These are phyloP conservation scores for Penicillium argentinense DNA, from an alignment of 495 filamentous ascomycete genomes.

Conservation along the genomic window DNA sequence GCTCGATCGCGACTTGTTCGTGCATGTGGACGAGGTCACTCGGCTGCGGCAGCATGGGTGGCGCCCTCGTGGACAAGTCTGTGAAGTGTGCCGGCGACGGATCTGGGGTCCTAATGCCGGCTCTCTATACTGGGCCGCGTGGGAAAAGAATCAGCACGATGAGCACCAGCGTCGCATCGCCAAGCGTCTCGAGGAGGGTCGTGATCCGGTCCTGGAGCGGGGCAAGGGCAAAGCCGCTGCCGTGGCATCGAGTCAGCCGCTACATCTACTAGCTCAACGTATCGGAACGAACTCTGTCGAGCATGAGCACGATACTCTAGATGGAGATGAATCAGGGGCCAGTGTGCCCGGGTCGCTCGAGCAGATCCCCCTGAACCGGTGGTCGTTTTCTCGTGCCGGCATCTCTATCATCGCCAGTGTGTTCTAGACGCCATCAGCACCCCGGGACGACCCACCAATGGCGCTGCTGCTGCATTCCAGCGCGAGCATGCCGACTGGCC, in stretches of 20 bases:
- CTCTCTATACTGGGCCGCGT: constrained; percentile 74
- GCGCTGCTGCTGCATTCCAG: constrained; percentile 12
- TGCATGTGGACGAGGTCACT: constrained; percentile 73
- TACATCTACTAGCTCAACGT: constrained; percentile 16
- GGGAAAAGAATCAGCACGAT: constrained; percentile 64
- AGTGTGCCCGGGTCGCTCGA: constrained; percentile 2
- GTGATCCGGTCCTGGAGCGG: constrained; percentile 29
- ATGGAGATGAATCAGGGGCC: constrained; percentile 13
- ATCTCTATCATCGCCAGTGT: constrained; percentile 53
- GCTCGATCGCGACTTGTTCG: constrained; percentile 86
- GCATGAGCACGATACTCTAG: constrained; percentile 14
- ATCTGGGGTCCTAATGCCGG: constrained; percentile 90
- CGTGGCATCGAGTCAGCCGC: constrained; percentile 19
- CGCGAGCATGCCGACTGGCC: constrained; percentile 29
- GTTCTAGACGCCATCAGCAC: constrained; percentile 30
- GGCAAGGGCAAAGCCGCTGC: constrained; percentile 47
- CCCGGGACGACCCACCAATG: constrained; percentile 18
- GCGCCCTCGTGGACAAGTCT: constrained; percentile 81
- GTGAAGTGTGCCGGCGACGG: constrained; percentile 78
- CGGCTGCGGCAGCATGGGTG: constrained; percentile 82
- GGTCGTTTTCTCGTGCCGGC: constrained; percentile 56
- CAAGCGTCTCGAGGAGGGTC: constrained; percentile 26
- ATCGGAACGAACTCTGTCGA: constrained; percentile 10
- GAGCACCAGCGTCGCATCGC: constrained; percentile 35
- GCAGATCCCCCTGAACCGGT: constrained; percentile 27